Conservation (phyloP, 495 filamentous ascomycete genomes). For the Daldinia bambusicola region DNA sequence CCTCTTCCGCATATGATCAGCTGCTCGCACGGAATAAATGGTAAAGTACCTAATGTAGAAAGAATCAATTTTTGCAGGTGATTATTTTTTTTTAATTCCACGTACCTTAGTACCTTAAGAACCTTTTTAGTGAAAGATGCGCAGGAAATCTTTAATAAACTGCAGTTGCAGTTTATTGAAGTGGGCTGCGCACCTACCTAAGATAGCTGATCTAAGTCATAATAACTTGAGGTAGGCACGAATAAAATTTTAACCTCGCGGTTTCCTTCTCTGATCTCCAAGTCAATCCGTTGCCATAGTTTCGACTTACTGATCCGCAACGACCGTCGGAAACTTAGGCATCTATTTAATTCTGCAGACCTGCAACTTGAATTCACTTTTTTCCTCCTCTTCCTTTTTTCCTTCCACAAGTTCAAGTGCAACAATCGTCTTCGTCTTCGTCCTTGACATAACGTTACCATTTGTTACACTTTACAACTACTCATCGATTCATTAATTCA, state of each 20-base stretch:
- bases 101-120: background rate
- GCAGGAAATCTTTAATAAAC: background rate
- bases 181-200: background rate
- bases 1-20: background rate
- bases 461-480: background rate
- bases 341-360: conserved; percentile 1
- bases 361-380: background rate
- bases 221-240: background rate
- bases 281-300: background rate
- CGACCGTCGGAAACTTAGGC: background rate
- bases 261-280: background rate
- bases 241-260: background rate
- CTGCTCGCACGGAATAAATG: background rate
- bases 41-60: background rate
- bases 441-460: background rate
- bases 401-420: background rate
- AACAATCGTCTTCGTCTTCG: background rate
- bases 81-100: background rate
- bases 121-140: background rate
- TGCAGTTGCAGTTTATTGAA: background rate
- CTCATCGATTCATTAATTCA: background rate
- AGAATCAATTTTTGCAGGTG: background rate
- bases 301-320: background rate
- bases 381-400: background rate
- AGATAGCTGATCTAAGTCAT: too few species aligned